These are phyloP conservation scores for Cubamyces sp. DNA, from an alignment of 768 basidiomycete genomes.

Conservation along the genomic window DNA sequence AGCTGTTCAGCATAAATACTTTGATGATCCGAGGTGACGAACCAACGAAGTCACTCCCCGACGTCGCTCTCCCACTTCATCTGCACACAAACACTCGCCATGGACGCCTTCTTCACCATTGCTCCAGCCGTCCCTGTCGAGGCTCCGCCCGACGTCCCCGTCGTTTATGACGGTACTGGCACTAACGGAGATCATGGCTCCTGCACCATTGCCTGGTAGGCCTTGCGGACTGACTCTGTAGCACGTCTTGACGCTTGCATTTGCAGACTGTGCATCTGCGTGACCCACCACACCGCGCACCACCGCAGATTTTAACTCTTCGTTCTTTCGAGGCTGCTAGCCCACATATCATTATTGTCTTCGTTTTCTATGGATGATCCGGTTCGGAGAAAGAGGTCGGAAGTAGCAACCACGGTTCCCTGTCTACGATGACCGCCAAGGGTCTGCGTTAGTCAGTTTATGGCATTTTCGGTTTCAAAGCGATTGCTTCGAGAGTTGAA, in stretches of 20 bases:
- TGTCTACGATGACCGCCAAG: too few relatives aligned
- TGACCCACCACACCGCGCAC: background rate
- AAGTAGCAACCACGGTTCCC: background rate
- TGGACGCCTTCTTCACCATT: slow-evolving; percentile 28
- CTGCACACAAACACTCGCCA: background rate
- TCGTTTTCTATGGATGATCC: background rate
- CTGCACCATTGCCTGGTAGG: slow-evolving; percentile 22
- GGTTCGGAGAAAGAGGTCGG: background rate
- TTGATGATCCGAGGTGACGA: background rate
- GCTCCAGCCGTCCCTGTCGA: slow-evolving; percentile 18
- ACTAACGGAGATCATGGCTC: slow-evolving; percentile 3
- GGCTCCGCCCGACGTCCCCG: slow-evolving; percentile 3
- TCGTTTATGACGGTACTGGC: slow-evolving; percentile 5
- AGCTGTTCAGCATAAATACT: background rate
- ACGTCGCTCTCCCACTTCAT: background rate
- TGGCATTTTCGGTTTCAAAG: too few relatives aligned
- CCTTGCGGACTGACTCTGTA: too few relatives aligned
- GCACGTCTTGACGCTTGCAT: background rate
- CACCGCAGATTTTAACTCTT: background rate
- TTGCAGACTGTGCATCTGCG: background rate
- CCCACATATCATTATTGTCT: background rate
- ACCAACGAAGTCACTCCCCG: background rate
- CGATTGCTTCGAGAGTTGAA: too few relatives aligned
- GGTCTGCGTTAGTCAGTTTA: too few relatives aligned
- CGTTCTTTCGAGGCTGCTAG: background rate